Evolutionary conservation across 129 eudicot genomes (phyloP).

Genomic region (Chrysanthemum seticuspe): DNA sequence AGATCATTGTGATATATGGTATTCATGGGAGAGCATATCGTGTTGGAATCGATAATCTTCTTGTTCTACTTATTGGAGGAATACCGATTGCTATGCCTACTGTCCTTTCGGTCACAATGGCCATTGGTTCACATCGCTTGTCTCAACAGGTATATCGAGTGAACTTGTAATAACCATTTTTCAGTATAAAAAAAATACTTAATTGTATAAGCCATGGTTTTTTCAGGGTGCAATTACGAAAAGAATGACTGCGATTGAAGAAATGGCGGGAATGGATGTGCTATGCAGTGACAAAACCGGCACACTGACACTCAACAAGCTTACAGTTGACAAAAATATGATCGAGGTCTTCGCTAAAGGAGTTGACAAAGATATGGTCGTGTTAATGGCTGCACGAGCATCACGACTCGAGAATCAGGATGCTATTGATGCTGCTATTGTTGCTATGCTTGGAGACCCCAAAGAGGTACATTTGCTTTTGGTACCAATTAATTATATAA

Average conservation of each 20-base stretch:
- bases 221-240: constrained; percentile 78
- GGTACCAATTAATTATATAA: background rate
- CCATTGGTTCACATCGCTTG: constrained; percentile 85
- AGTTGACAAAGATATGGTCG: constrained; percentile 64
- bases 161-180: background rate
- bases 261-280: constrained; percentile 96
- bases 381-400: constrained; percentile 86
- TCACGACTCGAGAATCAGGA: constrained; percentile 85
- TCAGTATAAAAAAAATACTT: background rate
- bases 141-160: constrained; percentile 60
- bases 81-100: constrained; percentile 94
- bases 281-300: constrained; percentile 90
- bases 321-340: constrained; percentile 74
- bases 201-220: background rate
- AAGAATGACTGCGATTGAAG: constrained; percentile 92
- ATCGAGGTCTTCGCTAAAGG: constrained; percentile 74
- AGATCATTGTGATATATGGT: constrained; percentile 63
- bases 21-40: constrained; percentile 63
- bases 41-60: constrained; percentile 78
- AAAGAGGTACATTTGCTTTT: constrained; percentile 51
- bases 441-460: constrained; percentile 78
- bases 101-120: constrained; percentile 89
- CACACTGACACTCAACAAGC: constrained; percentile 78
- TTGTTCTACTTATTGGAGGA: constrained; percentile 82
- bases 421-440: constrained; percentile 85